These are phyloP conservation scores for Mariannaea elegans DNA, from an alignment of 2,329 filamentous ascomycete genomes.

Conservation along the genomic window DNA sequence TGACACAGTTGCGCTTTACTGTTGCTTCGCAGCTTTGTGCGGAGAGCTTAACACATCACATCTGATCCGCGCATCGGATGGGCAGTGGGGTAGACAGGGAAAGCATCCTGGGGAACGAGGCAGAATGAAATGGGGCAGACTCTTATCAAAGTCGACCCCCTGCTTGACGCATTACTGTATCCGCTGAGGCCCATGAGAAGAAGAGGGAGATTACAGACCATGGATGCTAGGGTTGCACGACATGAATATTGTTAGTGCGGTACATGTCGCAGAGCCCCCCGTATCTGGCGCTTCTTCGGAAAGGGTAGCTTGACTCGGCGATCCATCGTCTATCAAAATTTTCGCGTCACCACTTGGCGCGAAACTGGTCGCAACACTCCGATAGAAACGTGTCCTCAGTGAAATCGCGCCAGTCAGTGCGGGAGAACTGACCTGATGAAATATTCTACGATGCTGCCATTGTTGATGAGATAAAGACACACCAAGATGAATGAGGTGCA, in stretches of 20 bases:
- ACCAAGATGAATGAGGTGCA: not conserved
- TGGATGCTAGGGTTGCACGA: slow-evolving; percentile 4
- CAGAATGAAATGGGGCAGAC: slow-evolving; percentile 24
- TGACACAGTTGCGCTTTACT: not conserved
- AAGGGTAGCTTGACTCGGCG: slow-evolving; percentile 41
- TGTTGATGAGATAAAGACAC: slow-evolving; percentile 4
- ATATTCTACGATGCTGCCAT: not conserved
- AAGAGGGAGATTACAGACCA: slow-evolving; percentile 21
- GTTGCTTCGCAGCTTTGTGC: not conserved
- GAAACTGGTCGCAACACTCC: slow-evolving; percentile 26
- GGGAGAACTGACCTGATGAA: not conserved
- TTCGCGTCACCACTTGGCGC: slow-evolving; percentile 41
- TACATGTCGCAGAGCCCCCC: slow-evolving; percentile 42
- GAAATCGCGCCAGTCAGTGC: not conserved
- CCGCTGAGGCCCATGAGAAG: slow-evolving; percentile 6
- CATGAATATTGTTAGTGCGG: slow-evolving; percentile 50
- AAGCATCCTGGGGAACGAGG: slow-evolving; percentile 34
- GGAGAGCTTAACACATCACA: slow-evolving; percentile 1
- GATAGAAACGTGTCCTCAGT: slow-evolving; percentile 32
- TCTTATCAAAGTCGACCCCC: slow-evolving; percentile 25
- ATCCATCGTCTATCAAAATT: slow-evolving; percentile 44
- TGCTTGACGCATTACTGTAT: slow-evolving; percentile 24
- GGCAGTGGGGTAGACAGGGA: slow-evolving; percentile 15
- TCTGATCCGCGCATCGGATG: slow-evolving; percentile 3
- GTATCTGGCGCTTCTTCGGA: slow-evolving; percentile 37